These are phyloP conservation scores for Striga hermonthica DNA, from an alignment of 305 asterid species.

Conservation along the genomic window DNA sequence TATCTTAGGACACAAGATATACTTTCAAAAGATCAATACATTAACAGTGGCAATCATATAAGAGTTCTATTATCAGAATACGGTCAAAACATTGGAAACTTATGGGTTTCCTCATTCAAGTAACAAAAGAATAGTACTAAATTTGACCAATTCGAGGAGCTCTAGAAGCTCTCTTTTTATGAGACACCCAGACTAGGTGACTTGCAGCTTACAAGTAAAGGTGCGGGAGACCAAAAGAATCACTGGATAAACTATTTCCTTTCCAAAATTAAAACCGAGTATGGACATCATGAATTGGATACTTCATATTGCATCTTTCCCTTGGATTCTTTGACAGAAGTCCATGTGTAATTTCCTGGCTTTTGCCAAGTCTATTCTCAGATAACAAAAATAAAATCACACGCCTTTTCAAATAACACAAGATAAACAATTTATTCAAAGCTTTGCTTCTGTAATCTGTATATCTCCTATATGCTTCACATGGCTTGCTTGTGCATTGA, in stretches of 20 bases:
- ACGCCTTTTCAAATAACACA: conserved; percentile 13
- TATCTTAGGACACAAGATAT: too few species aligned
- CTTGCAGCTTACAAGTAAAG: conserved; percentile 9
- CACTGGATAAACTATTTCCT: not conserved
- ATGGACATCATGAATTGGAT: conserved; percentile 8
- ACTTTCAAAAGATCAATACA: not conserved
- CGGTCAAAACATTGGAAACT: conserved; percentile 2
- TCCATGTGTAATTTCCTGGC: not conserved
- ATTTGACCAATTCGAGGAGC: conserved; percentile 6
- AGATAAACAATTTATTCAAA: not conserved
- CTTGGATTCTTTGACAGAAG: conserved; percentile 10
- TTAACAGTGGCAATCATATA: conserved; percentile 16
- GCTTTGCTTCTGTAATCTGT: conserved; percentile 9
- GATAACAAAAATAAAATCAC: not conserved
- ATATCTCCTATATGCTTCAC: conserved; percentile 1
- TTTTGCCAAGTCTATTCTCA: not conserved
- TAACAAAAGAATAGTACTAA: not conserved
- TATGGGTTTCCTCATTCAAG: conserved; percentile 2
- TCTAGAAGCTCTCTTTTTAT: not conserved
- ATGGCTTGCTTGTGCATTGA: conserved; percentile 9
- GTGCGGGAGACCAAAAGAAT: conserved; percentile 21
- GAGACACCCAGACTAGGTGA: conserved; percentile 4
- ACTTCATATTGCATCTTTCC: conserved; percentile 15
- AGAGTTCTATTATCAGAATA: conserved; percentile 2
- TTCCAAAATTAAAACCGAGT: not conserved